A percentile compares a stretch with the other conserved stretches of the same genome.
phyloP scores from a whole-genome alignment of 2,329 filamentous ascomycete genomes.

The Neofusicoccum ribis region DNA sequence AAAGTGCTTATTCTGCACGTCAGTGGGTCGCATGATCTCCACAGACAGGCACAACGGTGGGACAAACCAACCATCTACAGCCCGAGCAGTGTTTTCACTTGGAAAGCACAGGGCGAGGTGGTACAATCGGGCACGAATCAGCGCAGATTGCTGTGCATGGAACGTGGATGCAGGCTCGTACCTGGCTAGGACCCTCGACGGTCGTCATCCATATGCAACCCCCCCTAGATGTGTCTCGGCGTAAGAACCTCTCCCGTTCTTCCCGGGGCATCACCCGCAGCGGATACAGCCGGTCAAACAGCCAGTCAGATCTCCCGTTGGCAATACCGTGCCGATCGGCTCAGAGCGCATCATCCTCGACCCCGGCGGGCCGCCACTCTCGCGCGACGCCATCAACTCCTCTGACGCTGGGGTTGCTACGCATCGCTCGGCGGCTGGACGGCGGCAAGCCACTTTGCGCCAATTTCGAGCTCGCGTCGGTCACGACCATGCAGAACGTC shows the following conservation, averaged over 20 bases:
- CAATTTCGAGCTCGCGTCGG: conserved; percentile 4
- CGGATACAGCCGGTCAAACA: conserved; percentile 8
- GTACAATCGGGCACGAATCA: conserved; percentile 15
- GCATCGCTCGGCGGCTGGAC: background rate
- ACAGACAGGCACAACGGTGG: conserved; percentile 7
- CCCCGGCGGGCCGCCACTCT: background rate
- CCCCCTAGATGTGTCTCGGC: conserved; percentile 3
- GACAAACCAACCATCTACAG: background rate
- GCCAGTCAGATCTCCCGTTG: conserved; percentile 5
- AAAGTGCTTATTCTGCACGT: conserved; percentile 17
- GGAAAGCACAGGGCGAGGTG: conserved; percentile 7
- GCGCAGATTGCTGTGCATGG: conserved; percentile 4
- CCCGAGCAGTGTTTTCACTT: background rate
- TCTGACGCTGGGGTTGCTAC: background rate
- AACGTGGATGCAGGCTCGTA: conserved; percentile 15
- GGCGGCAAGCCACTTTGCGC: conserved; percentile 5
- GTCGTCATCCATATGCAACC: conserved; percentile 12
- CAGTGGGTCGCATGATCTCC: conserved; percentile 14
- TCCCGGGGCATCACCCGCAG: conserved; percentile 14
- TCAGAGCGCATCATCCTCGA: background rate
- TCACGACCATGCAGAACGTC: background rate
- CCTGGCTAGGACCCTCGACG: conserved; percentile 7
- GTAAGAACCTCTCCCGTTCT: conserved; percentile 2
- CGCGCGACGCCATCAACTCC: background rate
- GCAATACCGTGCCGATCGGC: conserved; percentile 11